Evolutionary conservation across 1,139 yeast genomes (phyloP).

Genomic region (Geotrichum restrictum): DNA sequence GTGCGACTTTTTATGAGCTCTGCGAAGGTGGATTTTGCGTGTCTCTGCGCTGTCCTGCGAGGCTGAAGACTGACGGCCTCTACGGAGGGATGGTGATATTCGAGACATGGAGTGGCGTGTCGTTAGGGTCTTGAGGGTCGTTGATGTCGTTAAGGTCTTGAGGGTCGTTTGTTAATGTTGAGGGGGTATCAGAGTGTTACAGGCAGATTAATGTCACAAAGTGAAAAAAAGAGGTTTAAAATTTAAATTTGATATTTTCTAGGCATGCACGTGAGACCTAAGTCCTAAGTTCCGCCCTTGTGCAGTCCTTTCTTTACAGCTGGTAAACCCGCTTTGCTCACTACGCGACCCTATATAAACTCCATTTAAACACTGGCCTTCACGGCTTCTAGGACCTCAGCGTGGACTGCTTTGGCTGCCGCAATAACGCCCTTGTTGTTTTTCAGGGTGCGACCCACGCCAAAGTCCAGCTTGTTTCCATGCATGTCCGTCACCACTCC

Average conservation of each 20-base stretch:
- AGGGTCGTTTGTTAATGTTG: too few species aligned
- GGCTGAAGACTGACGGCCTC: constrained; percentile 2
- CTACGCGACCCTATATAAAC: too few species aligned
- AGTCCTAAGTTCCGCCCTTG: too few species aligned
- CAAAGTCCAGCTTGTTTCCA: constrained; percentile 71
- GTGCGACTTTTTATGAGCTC: constrained; percentile 57
- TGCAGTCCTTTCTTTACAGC: too few species aligned
- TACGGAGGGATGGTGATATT: not conserved
- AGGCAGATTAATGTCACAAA: too few species aligned
- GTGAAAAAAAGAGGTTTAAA: too few species aligned
- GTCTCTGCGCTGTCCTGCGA: constrained; percentile 12
- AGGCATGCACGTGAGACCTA: too few species aligned
- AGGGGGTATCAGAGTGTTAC: too few species aligned
- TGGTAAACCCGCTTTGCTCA: too few species aligned
- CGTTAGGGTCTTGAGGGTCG: too few species aligned
- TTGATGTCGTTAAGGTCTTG: too few species aligned
- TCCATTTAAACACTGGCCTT: constrained; percentile 29
- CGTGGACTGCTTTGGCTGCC: constrained; percentile 62
- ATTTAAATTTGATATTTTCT: too few species aligned
- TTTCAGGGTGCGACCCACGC: constrained; percentile 73
- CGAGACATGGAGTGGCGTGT: constrained; percentile 2
- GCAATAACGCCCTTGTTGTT: constrained; percentile 88
- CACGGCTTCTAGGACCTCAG: constrained; percentile 60
- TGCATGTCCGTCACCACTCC: constrained; percentile 82
- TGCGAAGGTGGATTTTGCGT: constrained; percentile 41